These are phyloP conservation scores for Rossbeevera mucosa DNA, from an alignment of 768 basidiomycete genomes.

Conservation along the genomic window DNA sequence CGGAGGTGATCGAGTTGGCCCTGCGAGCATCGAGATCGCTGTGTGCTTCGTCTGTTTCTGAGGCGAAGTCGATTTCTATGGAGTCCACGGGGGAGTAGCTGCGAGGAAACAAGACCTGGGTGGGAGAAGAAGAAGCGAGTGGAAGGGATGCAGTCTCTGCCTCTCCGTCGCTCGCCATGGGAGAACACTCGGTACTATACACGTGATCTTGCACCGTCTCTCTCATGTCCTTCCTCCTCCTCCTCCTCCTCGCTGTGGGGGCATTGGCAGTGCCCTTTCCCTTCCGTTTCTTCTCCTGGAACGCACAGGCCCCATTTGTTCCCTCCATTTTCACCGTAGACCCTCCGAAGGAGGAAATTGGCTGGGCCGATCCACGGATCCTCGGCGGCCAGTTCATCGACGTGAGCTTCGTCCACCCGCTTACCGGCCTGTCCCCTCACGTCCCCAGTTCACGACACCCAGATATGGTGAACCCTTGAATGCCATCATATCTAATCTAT, in stretches of 20 bases:
- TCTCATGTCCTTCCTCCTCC: conserved; percentile 14
- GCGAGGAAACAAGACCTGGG: conserved; percentile 32
- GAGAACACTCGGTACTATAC: too few relatives aligned
- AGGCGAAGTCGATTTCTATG: conserved; percentile 50
- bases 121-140: conserved; percentile 55
- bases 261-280: conserved; percentile 15
- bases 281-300: conserved; percentile 1
- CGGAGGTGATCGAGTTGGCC: conserved; percentile 51
- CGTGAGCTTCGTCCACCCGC: conserved; percentile 39
- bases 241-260: conserved; percentile 12
- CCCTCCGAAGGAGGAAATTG: conserved; percentile 26
- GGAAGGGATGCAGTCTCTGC: conserved; percentile 78
- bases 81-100: conserved; percentile 46
- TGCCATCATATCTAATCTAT: conserved; percentile 71
- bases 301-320: conserved; percentile 8
- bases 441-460: conserved; percentile 57
- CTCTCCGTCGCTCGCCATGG: conserved; percentile 55
- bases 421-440: neutral
- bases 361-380: conserved; percentile 65
- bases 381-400: conserved; percentile 75
- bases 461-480: conserved; percentile 78
- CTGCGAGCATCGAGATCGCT: conserved; percentile 28
- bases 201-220: too few relatives aligned
- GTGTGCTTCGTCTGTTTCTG: conserved; percentile 49
- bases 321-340: conserved; percentile 2